Percentiles rank a stretch among this genome's conserved stretches.
These are phyloP conservation scores for Teunomyces cretensis DNA, from an alignment of 805 yeast genomes.

Conservation along the genomic window DNA sequence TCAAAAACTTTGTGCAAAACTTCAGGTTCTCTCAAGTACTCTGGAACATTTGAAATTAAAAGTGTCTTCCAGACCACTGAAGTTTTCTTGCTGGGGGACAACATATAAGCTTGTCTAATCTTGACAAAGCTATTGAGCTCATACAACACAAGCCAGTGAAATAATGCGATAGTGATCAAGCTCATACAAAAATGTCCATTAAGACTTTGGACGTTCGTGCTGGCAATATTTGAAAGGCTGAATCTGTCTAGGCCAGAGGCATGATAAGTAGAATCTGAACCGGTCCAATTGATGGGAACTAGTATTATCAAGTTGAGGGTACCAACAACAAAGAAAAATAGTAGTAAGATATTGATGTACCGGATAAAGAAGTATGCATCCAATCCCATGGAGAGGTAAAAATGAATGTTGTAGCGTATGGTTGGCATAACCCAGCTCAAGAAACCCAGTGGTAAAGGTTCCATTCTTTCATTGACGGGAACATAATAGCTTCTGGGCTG, in stretches of 20 bases:
- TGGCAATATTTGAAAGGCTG: slow-evolving; percentile 70
- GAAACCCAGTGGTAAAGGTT: slow-evolving; percentile 40
- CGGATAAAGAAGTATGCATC: slow-evolving; percentile 77
- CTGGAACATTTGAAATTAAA: slow-evolving; percentile 49
- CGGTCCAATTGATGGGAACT: slow-evolving; percentile 60
- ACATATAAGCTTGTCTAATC: slow-evolving; percentile 46
- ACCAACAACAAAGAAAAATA: slow-evolving; percentile 54
- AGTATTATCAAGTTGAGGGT: slow-evolving; percentile 56
- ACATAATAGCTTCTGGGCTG: slow-evolving; percentile 54
- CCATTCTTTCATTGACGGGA: slow-evolving; percentile 38
- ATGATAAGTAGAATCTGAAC: slow-evolving; percentile 24
- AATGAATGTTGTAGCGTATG: slow-evolving; percentile 36
- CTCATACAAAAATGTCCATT: slow-evolving; percentile 66
- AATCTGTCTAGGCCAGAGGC: slow-evolving; percentile 61
- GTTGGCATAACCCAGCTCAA: slow-evolving; percentile 58
- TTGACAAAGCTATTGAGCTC: slow-evolving; percentile 56
- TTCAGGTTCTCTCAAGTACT: slow-evolving; percentile 21
- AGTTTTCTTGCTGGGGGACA: slow-evolving; percentile 22
- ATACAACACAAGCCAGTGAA: slow-evolving; percentile 53
- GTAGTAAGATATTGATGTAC: slow-evolving; percentile 50
- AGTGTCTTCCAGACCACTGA: slow-evolving; percentile 31
- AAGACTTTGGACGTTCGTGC: slow-evolving; percentile 47
- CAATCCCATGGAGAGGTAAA: slow-evolving; percentile 55
- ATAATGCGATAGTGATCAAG: slow-evolving; percentile 50
- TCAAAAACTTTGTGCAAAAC: slow-evolving; percentile 29